Conservation (phyloP, 202 grass and related monocot species). For the Dendrocalamus latiflorus region DNA sequence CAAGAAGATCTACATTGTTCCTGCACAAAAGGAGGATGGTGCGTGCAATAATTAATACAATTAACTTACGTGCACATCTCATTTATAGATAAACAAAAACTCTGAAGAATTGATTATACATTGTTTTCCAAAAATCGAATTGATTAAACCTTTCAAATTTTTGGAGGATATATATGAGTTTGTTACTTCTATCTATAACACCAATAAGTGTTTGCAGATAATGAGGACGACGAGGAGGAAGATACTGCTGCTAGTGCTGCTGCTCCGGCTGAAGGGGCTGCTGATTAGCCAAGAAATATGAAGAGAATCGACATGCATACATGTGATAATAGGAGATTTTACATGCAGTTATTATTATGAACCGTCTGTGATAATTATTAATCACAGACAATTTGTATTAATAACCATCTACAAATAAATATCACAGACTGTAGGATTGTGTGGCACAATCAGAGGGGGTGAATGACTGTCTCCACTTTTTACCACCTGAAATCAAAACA, state of each 20-base stretch:
- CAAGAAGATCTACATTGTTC: slow-evolving; percentile 51
- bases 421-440: too few species aligned
- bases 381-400: too few species aligned
- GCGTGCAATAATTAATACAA: too few species aligned
- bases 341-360: too few species aligned
- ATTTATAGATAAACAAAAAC: neutral
- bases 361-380: too few species aligned
- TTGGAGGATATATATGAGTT: neutral
- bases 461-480: too few species aligned
- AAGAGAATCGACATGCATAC: too few species aligned
- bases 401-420: too few species aligned
- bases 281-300: neutral
- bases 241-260: neutral
- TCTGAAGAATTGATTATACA: neutral
- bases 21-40: slow-evolving; percentile 37
- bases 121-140: neutral
- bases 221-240: neutral
- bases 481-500: too few species aligned
- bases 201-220: neutral
- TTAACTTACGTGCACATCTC: neutral
- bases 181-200: neutral
- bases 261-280: neutral
- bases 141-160: neutral
- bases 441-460: too few species aligned
- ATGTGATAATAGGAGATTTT: too few species aligned